Base-by-base conservation (phyloP, 345 rosid species). In the Syzygium grande region DNA sequence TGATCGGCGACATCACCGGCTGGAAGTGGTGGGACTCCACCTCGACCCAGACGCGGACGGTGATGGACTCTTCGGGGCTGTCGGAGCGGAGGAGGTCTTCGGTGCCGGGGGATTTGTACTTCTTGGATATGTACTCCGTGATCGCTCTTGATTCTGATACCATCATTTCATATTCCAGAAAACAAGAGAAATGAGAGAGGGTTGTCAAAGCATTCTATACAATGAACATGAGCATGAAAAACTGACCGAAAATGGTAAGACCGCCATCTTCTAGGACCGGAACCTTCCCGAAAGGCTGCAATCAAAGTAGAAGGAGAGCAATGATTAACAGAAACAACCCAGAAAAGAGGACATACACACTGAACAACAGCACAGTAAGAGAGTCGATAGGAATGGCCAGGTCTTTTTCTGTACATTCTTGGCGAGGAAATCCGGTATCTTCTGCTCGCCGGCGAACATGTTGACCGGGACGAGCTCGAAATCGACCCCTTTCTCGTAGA, bases 251-350 rank as follows among this genome's bases (percentile, higher is more conserved):
- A 86, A 96, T 87, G n/a, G 93, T 94, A 43, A 96, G 92, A 89
- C 95, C 96, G 14, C 89, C 96, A 79, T 97, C 99, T 93, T 97
- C 97, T 30, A 97, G 92, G 27, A 90, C 98, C 49, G 99, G 99
- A 90, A 97, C 89, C 86, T 87, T 94, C 52, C 99, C 99, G 30
- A 97, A 97, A 23, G 99, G 99, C 99, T 95, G 93, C 92, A 91
- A 8, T 23, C 38, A 88, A 63, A 56, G 73, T 5, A 7, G 29
- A 87, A 51, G 30, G 38, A 34, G 13, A 86, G 5, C 29, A 88
- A 52, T 27, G 46, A 4, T 85, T 84, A 85, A 22, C 61, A 52
- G 49, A 22, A 21, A 7, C 43, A 86, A 11, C 61, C 54, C n/a
- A 23, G 38, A 53, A 25, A 9, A 55, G 30, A 49, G n/a, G 34